Evolutionary conservation across 768 basidiomycete species (phyloP).

Genomic region (Amanita polypyramis): DNA sequence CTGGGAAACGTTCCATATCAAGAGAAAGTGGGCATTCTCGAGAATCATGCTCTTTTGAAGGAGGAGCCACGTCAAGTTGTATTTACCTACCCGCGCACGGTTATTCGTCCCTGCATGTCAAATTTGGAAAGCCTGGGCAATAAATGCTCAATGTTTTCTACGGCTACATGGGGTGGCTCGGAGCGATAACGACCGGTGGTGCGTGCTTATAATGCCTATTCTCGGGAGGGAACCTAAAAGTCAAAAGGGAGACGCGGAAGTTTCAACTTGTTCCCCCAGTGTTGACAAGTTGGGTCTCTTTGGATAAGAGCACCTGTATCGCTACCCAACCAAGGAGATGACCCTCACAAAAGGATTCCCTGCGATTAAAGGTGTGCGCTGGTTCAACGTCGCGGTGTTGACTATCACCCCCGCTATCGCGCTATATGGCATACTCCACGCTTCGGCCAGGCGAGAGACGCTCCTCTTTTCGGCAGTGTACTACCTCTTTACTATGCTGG

Average conservation of each 20-base stretch:
- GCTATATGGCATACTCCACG: conserved; percentile 52
- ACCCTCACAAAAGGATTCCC: conserved; percentile 26
- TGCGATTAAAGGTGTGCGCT: conserved; percentile 44
- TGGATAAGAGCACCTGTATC: background rate
- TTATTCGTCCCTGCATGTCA: background rate
- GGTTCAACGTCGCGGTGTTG: conserved; percentile 71
- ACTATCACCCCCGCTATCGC: conserved; percentile 62
- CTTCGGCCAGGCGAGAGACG: conserved; percentile 40
- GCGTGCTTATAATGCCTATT: background rate
- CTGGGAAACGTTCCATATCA: no score
- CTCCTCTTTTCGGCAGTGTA: conserved; percentile 52
- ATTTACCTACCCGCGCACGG: background rate
- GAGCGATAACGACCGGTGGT: background rate
- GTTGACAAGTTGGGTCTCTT: background rate
- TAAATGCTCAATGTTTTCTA: background rate
- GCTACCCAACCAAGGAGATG: background rate
- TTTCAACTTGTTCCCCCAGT: background rate
- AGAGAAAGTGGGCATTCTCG: background rate
- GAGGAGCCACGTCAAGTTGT: background rate
- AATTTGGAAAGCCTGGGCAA: background rate
- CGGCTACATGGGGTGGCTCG: background rate
- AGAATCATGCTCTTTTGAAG: background rate
- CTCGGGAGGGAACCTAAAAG: conserved; percentile 1
- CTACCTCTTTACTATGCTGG: conserved; percentile 84
- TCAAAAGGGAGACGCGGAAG: conserved; percentile 1